Evolutionary conservation across 2,329 filamentous ascomycete genomes (phyloP), one percentile per base, ranked within the genome.

Genomic region (Xylariaceae sp.): DNA sequence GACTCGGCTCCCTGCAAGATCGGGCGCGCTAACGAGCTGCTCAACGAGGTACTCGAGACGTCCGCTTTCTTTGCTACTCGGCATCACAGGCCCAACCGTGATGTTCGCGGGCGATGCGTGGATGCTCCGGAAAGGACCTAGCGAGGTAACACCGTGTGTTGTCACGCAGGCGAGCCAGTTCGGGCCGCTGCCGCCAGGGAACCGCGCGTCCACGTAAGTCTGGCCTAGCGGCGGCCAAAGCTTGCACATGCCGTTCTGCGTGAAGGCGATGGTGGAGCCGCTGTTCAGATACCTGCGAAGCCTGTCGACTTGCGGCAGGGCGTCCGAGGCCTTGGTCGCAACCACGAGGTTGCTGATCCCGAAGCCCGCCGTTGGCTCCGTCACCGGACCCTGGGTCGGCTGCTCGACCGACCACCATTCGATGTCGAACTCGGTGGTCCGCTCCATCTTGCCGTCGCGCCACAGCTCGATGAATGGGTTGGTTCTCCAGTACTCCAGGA

Each of bases 191-290:
- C 63, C 67, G 16, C 53, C 47, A 1, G 69, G 62, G 52, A 77
- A 83, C 18, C 81, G 73, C 50, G 73, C 67, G 1, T 65, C 60
- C 37, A 71, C 70, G 65, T 83, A 84, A 1, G 68, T 56, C 3
- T 65, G 62, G 2, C 81, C 81, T 48, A 78, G 69, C 7, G 82
- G 82, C 20, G 81, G 81, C 82, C 82, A 85, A 16, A 84, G 70
- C 61, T 77, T 80, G 29, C 90, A 92, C 85, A 97, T 89, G 45
- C 93, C 93, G 66, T 96, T 96, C 66, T 97, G 93, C 20, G 91
- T 76, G 66, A 97, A 90, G 12, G 89, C 80, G n/a, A 97, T 84
- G 0, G 90, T 89, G n/a, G 87, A 90, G 2, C 79, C 73, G 2
- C 75, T 72, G 60, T 85, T 81, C 2, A 87, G 80, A 50, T 96